Base-by-base conservation (phyloP, 805 yeast genomes). In the Tetrapisispora fleetii region DNA sequence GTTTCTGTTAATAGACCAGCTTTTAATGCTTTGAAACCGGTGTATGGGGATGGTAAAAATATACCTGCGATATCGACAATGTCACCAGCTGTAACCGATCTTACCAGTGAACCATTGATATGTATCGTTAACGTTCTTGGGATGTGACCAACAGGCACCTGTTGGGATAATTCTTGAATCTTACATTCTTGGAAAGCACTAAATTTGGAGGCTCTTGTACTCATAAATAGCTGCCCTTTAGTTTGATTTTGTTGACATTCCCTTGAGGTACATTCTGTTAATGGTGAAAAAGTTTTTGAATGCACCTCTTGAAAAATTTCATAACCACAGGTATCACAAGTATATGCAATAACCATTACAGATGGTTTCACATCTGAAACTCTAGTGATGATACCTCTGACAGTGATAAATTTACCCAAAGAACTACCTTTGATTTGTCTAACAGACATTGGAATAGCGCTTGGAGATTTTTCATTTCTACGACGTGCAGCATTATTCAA, bases 101-200 rank as follows among this genome's bases (percentile, higher is more conserved):
- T 78, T 28, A 89, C 97, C 48, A 93, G 70, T 50, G 87, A 84
- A 40, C 99, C 99, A 58, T 85, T 86, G n/a, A 91, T 81, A 63
- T 91, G 96, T 48, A 91, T 76, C 16, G 83, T 78, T 53, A 93
- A 72, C 30, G 88, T 71, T 59, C 99, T 78, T 44, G 99, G 99
- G 54, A 93, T 93, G 66, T 91, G 96, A 47, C 99, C 99, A 28
- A 90, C 91, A 1, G 99, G 99, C 17, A 93, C 99, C 69, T 93
- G 99, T 55, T 83, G 83, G 4, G 98, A 86, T 63, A 91, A 72
- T 68, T 93, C 99, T 71, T 93, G 99, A 52, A 93, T 76, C 60
- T 87, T 83, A 48, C 90, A 93, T 60, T 93, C 99, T 70, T 93
- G 99, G 75, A 90, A 93, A 7, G 96, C 86, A 48, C 84, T 76